Conservation (phyloP, 2,329 filamentous ascomycete genomes). For the Phaeosphaeriaceae sp. region DNA sequence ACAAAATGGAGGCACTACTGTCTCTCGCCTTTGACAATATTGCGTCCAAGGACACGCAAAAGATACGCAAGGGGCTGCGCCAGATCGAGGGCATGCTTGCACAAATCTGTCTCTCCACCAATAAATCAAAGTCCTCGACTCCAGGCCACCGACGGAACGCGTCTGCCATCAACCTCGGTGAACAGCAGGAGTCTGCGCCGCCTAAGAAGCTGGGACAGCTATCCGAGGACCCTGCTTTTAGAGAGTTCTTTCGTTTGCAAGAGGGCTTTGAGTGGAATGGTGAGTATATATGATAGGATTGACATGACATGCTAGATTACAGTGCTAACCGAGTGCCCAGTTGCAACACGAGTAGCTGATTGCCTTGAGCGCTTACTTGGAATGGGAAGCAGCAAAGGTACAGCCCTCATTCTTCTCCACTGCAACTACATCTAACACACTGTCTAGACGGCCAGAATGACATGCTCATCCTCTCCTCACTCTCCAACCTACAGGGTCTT, state of each 20-base stretch:
- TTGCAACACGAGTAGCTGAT: constrained; percentile 81
- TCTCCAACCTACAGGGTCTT: constrained; percentile 88
- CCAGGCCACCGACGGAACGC: constrained; percentile 45
- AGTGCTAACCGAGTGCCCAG: constrained; percentile 48
- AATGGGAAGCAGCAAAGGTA: constrained; percentile 65
- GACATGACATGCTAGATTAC: not conserved
- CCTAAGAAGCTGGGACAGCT: constrained; percentile 69
- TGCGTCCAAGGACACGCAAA: constrained; percentile 85
- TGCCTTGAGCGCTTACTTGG: constrained; percentile 87
- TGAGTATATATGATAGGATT: constrained; percentile 46
- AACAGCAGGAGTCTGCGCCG: constrained; percentile 36
- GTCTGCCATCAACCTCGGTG: constrained; percentile 45
- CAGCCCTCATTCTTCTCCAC: constrained; percentile 7
- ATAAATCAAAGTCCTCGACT: constrained; percentile 40
- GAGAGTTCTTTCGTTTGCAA: constrained; percentile 95
- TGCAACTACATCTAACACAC: constrained; percentile 10
- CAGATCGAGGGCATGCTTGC: constrained; percentile 94
- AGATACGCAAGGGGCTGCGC: constrained; percentile 90
- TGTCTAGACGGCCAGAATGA: constrained; percentile 77
- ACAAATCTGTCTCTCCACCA: constrained; percentile 82
- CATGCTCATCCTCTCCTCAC: constrained; percentile 81
- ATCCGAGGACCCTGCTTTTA: constrained; percentile 82
- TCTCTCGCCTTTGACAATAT: constrained; percentile 96
- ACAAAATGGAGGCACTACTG: constrained; percentile 83
- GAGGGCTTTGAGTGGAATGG: constrained; percentile 98